phyloP scores from a whole-genome alignment of 2,329 filamentous ascomycete genomes.

The Davidsoniella australis region DNA sequence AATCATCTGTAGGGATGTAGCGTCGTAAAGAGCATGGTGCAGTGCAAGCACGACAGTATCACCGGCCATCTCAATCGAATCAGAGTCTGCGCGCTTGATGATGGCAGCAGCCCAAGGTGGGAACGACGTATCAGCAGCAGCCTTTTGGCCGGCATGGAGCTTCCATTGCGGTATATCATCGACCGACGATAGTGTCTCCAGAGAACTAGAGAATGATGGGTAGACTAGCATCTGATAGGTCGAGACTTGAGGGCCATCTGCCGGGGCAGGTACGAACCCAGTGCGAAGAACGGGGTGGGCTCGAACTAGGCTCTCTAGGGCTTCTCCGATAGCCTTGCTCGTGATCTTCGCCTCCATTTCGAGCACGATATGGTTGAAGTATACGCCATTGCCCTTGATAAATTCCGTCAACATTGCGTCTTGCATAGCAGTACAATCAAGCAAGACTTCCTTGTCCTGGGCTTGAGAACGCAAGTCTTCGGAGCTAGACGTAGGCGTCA shows the following conservation, averaged over 20 bases:
- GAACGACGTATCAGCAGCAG: constrained; percentile 28
- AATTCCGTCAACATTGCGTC: constrained; percentile 65
- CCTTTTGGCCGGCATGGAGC: constrained; percentile 16
- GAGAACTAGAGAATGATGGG: neutral
- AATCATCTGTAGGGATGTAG: constrained; percentile 50
- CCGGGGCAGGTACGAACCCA: constrained; percentile 43
- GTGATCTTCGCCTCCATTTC: constrained; percentile 26
- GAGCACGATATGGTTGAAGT: constrained; percentile 57
- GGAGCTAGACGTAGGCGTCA: constrained; percentile 6
- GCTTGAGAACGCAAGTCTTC: neutral
- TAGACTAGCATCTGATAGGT: constrained; percentile 7
- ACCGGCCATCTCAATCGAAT: no score
- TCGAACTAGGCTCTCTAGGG: constrained; percentile 40
- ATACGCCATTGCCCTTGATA: constrained; percentile 47
- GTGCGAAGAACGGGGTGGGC: constrained; percentile 59
- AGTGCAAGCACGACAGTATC: constrained; percentile 21
- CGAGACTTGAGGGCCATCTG: neutral
- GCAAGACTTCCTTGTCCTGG: constrained; percentile 12
- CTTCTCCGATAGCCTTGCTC: constrained; percentile 26
- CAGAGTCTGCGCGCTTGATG: constrained; percentile 15
- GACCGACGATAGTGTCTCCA: neutral
- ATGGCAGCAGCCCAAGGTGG: constrained; percentile 49
- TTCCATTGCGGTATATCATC: constrained; percentile 25
- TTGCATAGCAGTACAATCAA: constrained; percentile 56
- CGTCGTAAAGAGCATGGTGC: constrained; percentile 79